These are phyloP conservation scores for Bacterosira constricta DNA, from an alignment of 108 stramenopile species.

Conservation along the genomic window DNA sequence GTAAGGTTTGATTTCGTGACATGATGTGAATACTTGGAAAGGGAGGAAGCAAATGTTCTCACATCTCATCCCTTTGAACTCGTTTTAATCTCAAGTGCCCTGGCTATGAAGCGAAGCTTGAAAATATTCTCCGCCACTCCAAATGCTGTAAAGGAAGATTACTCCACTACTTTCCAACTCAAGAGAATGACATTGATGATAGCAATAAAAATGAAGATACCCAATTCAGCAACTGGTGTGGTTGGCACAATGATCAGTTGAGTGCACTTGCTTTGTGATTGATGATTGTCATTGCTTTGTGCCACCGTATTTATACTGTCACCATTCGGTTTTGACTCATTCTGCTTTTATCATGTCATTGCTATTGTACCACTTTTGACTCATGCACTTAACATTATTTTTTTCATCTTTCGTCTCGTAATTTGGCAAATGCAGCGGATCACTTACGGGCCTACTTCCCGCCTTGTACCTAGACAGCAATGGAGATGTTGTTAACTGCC, in stretches of 20 bases:
- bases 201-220: constrained; percentile 1
- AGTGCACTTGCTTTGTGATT: constrained; percentile 17
- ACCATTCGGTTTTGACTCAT: no score
- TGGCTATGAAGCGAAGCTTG: constrained; percentile 54
- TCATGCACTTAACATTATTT: constrained; percentile 35
- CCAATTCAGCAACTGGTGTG: constrained; percentile 86
- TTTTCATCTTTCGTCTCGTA: no score
- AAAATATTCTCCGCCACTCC: constrained; percentile 58
- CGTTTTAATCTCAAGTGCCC: constrained; percentile 17
- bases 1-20: constrained; percentile 24
- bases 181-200: neutral
- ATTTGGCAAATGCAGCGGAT: no score
- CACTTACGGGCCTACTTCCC: constrained; percentile 86
- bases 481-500: constrained; percentile 41
- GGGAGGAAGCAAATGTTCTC: neutral
- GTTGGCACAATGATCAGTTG: constrained; percentile 92
- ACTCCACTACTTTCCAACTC: constrained; percentile 88
- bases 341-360: no score
- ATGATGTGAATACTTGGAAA: neutral
- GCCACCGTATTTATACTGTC: neutral
- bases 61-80: neutral
- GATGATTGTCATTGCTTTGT: neutral
- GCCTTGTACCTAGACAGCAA: constrained; percentile 74
- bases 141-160: constrained; percentile 89
- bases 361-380: no score